Evolutionary conservation across 179 eudicot genomes (phyloP).

Genomic region (Nepenthes alata): DNA sequence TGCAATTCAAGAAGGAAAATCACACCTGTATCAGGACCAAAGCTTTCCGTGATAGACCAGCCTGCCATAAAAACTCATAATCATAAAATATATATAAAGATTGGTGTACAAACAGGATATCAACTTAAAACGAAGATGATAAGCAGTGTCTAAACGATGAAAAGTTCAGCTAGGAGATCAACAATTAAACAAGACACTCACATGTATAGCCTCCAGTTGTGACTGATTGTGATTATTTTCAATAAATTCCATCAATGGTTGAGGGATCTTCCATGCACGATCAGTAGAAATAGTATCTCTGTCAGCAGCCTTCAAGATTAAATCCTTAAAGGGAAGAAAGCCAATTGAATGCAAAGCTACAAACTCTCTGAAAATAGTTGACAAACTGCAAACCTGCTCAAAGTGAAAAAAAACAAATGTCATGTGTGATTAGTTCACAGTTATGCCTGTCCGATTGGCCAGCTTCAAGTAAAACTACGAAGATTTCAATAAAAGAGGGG

Average conservation of each 20-base stretch:
- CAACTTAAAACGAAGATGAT: too few species aligned
- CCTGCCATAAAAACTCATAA: constrained; percentile 38
- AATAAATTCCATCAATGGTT: constrained; percentile 55
- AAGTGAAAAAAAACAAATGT: neutral
- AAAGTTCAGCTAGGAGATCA: neutral
- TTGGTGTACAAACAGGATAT: too few species aligned
- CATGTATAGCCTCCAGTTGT: constrained; percentile 76
- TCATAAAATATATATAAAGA: neutral
- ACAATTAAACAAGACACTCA: constrained; percentile 24
- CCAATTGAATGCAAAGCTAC: constrained; percentile 72
- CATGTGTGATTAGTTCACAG: too few species aligned
- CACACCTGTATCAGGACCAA: constrained; percentile 87
- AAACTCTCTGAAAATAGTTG: constrained; percentile 84
- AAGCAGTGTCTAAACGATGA: too few species aligned
- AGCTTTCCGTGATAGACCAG: constrained; percentile 70
- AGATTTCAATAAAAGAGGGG: too few species aligned
- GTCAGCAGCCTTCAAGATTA: constrained; percentile 68
- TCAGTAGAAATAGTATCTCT: constrained; percentile 29
- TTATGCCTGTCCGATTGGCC: too few species aligned
- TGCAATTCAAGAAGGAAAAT: constrained; percentile 12
- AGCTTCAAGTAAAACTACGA: too few species aligned
- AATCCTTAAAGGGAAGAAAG: constrained; percentile 70
- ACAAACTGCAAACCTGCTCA: constrained; percentile 74
- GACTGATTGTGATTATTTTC: constrained; percentile 77
- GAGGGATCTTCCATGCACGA: constrained; percentile 67